phyloP scores from a whole-genome alignment of 2,329 filamentous ascomycete genomes.

The Annulohypoxylon truncatum region DNA sequence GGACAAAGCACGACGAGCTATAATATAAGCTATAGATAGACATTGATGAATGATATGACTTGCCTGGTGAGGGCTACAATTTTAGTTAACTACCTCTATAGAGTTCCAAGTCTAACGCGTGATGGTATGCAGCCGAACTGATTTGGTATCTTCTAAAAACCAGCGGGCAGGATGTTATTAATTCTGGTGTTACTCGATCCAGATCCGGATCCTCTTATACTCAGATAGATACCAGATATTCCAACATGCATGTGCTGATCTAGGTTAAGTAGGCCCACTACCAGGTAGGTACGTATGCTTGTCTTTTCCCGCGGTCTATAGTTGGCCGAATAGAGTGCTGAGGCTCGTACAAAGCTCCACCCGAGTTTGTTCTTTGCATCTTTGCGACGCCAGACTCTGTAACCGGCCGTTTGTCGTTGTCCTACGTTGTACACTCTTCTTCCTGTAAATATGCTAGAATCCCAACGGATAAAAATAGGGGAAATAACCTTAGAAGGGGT shows the following conservation, averaged over 20 bases:
- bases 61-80: constrained; percentile 21
- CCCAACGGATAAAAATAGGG: not conserved
- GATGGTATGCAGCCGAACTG: not conserved
- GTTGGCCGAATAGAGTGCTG: not conserved
- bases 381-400: constrained; percentile 20
- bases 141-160: not conserved
- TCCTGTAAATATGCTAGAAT: constrained; percentile 5
- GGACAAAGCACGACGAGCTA: constrained; percentile 48
- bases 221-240: not conserved
- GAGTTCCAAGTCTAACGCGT: not conserved
- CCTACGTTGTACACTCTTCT: constrained; percentile 23
- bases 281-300: constrained; percentile 15
- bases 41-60: constrained; percentile 42
- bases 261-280: not conserved
- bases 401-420: constrained; percentile 30
- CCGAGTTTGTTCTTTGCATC: constrained; percentile 19
- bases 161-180: not conserved
- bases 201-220: constrained; percentile 6
- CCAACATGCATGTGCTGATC: not conserved
- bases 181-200: not conserved
- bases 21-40: constrained; percentile 42
- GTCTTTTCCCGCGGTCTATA: constrained; percentile 1
- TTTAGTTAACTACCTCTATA: not conserved
- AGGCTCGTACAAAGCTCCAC: constrained; percentile 26
- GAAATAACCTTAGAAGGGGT: not conserved